These are phyloP conservation scores for Lepidium africanum DNA, from an alignment of 345 rosid genomes.

Conservation along the genomic window DNA sequence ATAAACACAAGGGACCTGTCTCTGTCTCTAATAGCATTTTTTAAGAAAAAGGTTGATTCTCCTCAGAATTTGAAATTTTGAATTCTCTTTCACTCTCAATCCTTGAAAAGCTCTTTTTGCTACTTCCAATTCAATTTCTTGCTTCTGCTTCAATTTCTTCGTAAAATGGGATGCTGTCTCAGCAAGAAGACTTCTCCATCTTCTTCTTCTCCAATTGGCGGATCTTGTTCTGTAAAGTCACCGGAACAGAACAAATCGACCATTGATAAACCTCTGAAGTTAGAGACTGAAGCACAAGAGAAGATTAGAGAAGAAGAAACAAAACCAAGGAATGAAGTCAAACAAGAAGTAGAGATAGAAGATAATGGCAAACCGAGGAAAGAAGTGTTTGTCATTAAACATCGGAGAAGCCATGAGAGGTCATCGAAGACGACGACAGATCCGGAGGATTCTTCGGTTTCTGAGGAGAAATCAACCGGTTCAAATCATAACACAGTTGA, in stretches of 20 bases:
- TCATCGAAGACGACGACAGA: constrained; percentile 35
- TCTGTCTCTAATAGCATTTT: not conserved
- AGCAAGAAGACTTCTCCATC: constrained; percentile 47
- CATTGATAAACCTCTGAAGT: constrained; percentile 2
- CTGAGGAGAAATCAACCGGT: constrained; percentile 20
- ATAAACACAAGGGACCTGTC: not conserved
- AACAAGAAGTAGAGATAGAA: constrained; percentile 16
- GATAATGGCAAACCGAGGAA: constrained; percentile 34
- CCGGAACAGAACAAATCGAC: constrained; percentile 6
- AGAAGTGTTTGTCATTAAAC: constrained; percentile 75
- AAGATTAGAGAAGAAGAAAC: not conserved
- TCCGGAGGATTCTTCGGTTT: constrained; percentile 22
- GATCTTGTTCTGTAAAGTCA: not conserved
- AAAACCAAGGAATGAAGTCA: not conserved
- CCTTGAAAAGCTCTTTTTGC: not conserved
- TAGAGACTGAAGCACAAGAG: not conserved
- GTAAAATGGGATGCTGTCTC: constrained; percentile 59
- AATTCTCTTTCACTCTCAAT: not conserved
- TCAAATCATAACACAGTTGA: constrained; percentile 27
- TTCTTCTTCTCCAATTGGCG: constrained; percentile 7
- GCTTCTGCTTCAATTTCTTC: not conserved
- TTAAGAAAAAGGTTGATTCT: not conserved
- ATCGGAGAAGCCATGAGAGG: constrained; percentile 68
- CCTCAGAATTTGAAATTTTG: constrained; percentile 25
- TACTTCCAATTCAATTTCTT: not conserved